Evolutionary conservation across 768 basidiomycete genomes (phyloP), one percentile per base, ranked within the genome.

Genomic region (Suillus weaverae): DNA sequence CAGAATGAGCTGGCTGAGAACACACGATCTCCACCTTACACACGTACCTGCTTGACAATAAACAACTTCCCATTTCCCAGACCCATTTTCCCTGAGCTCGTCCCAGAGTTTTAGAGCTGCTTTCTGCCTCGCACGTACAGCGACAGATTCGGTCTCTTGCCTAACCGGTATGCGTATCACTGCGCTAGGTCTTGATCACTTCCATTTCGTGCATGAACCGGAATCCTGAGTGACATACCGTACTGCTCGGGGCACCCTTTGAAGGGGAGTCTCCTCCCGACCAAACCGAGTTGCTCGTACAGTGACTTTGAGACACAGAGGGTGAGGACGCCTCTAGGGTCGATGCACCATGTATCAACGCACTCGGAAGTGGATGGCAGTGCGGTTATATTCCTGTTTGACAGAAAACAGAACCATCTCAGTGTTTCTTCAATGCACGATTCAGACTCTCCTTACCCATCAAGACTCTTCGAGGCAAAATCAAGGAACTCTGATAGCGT

Each of bases 261-360:
- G 74, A 86, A 88, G 0, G 86, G 83, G 51, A 89, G 64, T 33
- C 78, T 80, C 64, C 76, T 74, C 5, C 91, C 90, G 0, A 85
- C 79, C 18, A 91, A 69, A 1, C 90, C 89, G 9, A 91, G 79
- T 8, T 75, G 74, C 67, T 89, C 83, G 71, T 91, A 91, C 0
- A 85, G 84, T 20, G 78, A 77, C 72, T 86, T 87, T 50, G 79
- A 79, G 6, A 87, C 79, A 32, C 78, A 84, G 22, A 91, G 72
- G 0, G 86, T 86, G 64, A 92, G 73, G 51, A 86, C 68, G 4
- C 87, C 86, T 20, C 87, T 83, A 3, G 81, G 78, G 69, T 91
- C 89, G 62, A 91, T 78, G 69, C 88, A 89, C 91, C 91, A 92
- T 2, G 80, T 81, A 65, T 90, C 89, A 36, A 86, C 84, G 6